Percentiles rank a stretch among this genome's conserved stretches.
Evolutionary conservation across 2,329 filamentous ascomycete genomes (phyloP).

Genomic region (Chalaropsis thielavioides): DNA sequence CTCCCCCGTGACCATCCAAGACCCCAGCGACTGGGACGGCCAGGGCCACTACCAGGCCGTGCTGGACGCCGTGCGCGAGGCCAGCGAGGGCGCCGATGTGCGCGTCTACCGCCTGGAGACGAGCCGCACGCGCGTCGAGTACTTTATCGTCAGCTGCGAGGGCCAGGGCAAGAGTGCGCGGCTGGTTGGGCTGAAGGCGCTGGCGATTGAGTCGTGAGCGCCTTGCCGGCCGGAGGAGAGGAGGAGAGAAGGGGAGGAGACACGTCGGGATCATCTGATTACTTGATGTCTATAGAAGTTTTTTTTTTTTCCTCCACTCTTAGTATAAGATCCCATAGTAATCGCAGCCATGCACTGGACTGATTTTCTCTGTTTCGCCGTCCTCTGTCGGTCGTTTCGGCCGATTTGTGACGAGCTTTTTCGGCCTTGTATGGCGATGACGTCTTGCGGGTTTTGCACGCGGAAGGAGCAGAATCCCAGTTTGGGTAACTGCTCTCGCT

Average conservation of each 20-base stretch:
- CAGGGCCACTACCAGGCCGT: slow-evolving; percentile 54
- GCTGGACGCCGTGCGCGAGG: slow-evolving; percentile 52
- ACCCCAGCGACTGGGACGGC: slow-evolving; percentile 58
- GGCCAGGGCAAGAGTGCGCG: slow-evolving; percentile 39
- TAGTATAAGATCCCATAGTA: too few species aligned
- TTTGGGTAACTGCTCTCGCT: not conserved
- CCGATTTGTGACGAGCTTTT: not conserved
- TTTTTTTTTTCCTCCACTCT: too few species aligned
- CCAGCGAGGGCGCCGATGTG: slow-evolving; percentile 49
- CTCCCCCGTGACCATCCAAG: slow-evolving; percentile 49
- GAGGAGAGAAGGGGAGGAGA: too few species aligned
- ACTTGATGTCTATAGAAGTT: too few species aligned
- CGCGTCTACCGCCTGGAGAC: slow-evolving; percentile 57
- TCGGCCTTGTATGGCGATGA: not conserved
- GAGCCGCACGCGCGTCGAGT: slow-evolving; percentile 47
- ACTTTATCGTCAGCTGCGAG: slow-evolving; percentile 60
- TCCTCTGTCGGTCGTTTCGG: not conserved
- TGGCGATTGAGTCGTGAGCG: slow-evolving; percentile 55
- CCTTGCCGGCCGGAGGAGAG: not conserved
- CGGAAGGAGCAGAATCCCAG: not conserved
- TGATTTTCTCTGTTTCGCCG: not conserved
- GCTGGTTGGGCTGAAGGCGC: slow-evolving; percentile 64
- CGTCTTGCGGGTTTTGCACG: not conserved
- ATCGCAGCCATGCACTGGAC: not conserved
- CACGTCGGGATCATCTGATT: too few species aligned